These are phyloP conservation scores for Nematocida ironsii DNA, from an alignment of 371 early-diverging fungal species.

Conservation along the genomic window DNA sequence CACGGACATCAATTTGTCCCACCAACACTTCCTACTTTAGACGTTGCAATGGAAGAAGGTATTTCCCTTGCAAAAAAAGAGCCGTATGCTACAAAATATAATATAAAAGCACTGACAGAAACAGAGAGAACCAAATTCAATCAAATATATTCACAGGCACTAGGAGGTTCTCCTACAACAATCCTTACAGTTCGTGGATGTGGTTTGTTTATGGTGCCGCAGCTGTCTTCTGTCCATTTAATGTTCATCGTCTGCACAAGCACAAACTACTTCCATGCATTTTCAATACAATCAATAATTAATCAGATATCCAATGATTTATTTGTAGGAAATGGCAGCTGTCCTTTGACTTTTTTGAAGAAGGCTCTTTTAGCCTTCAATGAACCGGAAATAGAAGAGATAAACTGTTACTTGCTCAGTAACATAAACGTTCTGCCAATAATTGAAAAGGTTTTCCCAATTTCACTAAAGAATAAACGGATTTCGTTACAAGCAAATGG, in stretches of 20 bases:
- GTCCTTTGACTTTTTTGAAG: background rate
- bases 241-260: conserved; percentile 38
- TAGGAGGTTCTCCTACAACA: too few relatives aligned
- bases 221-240: background rate
- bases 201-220: conserved; percentile 29
- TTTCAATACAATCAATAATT: conserved; percentile 4
- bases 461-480: conserved; percentile 3
- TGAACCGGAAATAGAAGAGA: conserved; percentile 32
- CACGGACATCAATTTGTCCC: background rate
- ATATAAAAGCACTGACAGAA: too few relatives aligned
- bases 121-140: too few relatives aligned
- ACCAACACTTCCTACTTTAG: too few relatives aligned
- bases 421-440: background rate
- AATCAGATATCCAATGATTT: conserved; percentile 11
- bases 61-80: too few relatives aligned
- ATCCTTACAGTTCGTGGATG: conserved; percentile 15
- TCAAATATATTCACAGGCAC: too few relatives aligned
- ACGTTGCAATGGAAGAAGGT: too few relatives aligned
- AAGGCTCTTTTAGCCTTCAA: background rate
- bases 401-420: conserved; percentile 17
- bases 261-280: conserved; percentile 44
- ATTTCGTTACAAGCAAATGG: conserved; percentile 9
- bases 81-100: too few relatives aligned
- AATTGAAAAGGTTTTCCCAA: conserved; percentile 35
- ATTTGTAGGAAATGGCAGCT: conserved; percentile 6